Evolutionary conservation across 148 eudicot species (phyloP), one percentile per base, ranked within the genome.

Genomic region (Rhododendron mucronatum): DNA sequence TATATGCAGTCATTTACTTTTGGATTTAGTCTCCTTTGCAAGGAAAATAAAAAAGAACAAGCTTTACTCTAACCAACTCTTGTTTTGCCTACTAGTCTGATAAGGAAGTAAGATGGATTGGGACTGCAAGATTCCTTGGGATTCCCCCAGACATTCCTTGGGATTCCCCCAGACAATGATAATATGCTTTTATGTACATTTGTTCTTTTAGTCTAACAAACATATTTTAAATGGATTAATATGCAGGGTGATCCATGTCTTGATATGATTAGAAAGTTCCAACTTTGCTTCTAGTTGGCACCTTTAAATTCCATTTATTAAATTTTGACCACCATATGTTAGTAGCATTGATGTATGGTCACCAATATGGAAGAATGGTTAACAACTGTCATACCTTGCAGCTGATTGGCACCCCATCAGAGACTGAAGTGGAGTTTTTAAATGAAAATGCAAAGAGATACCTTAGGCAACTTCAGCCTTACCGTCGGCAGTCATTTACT

Each of bases 391-490:
- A 11, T 41, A 45, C 11, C 35, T 53, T 84, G 80, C 82, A 87
- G 99, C 89, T 96, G 63, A 96, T 96, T 85, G 99, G 99, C 86
- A 95, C 98, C 65, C 99, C 99, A 50, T 94, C 98, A 45, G 99
- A 96, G 90, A 88, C 91, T 74, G 99, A 96, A 84, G 71, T 95
- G 86, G 98, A 90, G 16, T 96, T 93, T 89, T 83, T 96, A 83
- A 96, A 96, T 90, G 99, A 96, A 88, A 96, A 95, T 91, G 99
- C 99, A 44, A 96, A 95, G 89, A 91, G 95, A 93, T 96, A 95
- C 90, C 92, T 96, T 76, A 88, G 94, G 80, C 99, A 96, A 87
- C 96, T 93, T 44, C 96, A 93, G 82, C 93, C 88, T 77, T 94
- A 90, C 87, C 91, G 84, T 57, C 94, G 91, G 81, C 99, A 96